These are phyloP conservation scores for Penicillium goetzii DNA, from an alignment of 495 filamentous ascomycete genomes.

Conservation along the genomic window DNA sequence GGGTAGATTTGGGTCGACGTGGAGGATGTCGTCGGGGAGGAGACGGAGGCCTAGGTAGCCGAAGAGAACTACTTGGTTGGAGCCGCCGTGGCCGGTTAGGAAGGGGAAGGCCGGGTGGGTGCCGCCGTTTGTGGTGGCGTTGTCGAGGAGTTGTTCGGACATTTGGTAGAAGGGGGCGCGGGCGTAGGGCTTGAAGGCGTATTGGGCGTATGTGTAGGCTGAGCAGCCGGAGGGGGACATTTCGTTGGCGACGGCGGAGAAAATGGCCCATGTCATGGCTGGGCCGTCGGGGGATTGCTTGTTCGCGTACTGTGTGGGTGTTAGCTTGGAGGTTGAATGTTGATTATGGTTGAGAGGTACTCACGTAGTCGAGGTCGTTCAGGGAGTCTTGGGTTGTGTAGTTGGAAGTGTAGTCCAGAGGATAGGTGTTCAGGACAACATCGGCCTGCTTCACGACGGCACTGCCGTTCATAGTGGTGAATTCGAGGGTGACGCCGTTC, in stretches of 20 bases:
- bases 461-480: conserved; percentile 65
- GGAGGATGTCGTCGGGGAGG: conserved; percentile 52
- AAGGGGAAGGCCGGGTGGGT: conserved; percentile 69
- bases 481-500: conserved; percentile 73
- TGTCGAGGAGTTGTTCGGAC: conserved; percentile 72
- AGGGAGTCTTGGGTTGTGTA: conserved; percentile 57
- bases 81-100: conserved; percentile 68
- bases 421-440: conserved; percentile 62
- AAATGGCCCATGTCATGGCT: conserved; percentile 70
- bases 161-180: conserved; percentile 57
- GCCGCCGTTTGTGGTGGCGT: conserved; percentile 65
- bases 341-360: conserved; percentile 5
- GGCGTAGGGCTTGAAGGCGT: conserved; percentile 59
- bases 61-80: conserved; percentile 63
- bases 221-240: conserved; percentile 65
- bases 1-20: conserved; percentile 62
- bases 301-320: conserved; percentile 55
- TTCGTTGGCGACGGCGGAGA: conserved; percentile 61
- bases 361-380: conserved; percentile 60
- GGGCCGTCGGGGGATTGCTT: conserved; percentile 66
- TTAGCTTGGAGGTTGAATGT: background rate
- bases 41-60: conserved; percentile 65
- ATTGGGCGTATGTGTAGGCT: conserved; percentile 64
- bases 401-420: conserved; percentile 56
- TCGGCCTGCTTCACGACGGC: conserved; percentile 69